Percentiles rank a stretch among this genome's conserved stretches.
Conservation (phyloP, 1,284 basidiomycete species). For the Ceratorhiza oryzae-sativae region DNA sequence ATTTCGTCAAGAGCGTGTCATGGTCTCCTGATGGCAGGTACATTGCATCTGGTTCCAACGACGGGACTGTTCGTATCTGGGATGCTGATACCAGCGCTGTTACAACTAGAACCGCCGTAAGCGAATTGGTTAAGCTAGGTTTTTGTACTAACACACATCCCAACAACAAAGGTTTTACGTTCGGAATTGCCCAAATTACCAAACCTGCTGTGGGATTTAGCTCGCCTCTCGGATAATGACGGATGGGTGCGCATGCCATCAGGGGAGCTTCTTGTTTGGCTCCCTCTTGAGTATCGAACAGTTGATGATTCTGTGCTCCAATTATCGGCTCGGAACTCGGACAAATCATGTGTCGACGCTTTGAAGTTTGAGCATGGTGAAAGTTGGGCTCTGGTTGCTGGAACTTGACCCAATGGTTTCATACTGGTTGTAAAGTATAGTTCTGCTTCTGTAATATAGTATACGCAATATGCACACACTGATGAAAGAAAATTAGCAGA, state of each 20-base stretch:
- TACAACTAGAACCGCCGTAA: neutral
- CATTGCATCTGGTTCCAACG: slow-evolving; percentile 12
- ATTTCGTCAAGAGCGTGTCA: neutral
- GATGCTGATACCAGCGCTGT: neutral
- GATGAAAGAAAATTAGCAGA: no score
- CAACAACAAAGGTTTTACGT: neutral
- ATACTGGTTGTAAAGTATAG: no score
- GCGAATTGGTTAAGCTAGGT: no score
- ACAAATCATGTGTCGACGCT: neutral
- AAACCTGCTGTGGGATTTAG: neutral
- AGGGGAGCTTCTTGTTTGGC: neutral
- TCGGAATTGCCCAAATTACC: neutral
- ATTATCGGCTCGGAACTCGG: neutral
- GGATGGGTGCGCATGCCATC: neutral
- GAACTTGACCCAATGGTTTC: neutral
- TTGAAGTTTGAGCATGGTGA: neutral
- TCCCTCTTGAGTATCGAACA: neutral
- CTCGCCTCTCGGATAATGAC: neutral
- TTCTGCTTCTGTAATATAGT: no score
- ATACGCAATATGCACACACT: no score
- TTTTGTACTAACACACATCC: neutral
- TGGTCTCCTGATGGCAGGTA: slow-evolving; percentile 2
- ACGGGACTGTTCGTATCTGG: slow-evolving; percentile 25
- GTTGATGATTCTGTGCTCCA: neutral
- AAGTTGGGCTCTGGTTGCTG: neutral